phyloP scores from a whole-genome alignment of 139 green algal genomes.

The Chlorella sorokiniana region DNA sequence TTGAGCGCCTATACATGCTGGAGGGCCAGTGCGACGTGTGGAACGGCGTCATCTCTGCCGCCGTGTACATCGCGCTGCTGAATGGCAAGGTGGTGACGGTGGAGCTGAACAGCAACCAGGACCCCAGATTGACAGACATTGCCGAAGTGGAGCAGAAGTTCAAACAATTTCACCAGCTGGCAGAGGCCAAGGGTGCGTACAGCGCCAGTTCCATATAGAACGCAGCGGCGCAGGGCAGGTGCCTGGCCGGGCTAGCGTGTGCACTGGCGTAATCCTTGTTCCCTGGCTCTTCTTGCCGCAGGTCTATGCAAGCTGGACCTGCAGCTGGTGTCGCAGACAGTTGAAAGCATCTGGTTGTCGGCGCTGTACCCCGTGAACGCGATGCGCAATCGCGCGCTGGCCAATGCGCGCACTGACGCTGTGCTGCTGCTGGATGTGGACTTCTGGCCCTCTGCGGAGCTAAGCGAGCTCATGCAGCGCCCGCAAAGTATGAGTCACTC shows the following conservation, averaged over 20 bases:
- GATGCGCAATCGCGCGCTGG: conserved; percentile 54
- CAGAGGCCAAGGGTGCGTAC: conserved; percentile 43
- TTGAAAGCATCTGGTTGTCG: conserved; percentile 51
- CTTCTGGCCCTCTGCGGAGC: conserved; percentile 49
- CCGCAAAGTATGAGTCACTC: conserved; percentile 44
- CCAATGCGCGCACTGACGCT: conserved; percentile 44
- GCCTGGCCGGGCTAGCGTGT: not conserved
- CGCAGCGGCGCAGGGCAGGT: not conserved
- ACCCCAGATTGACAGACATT: conserved; percentile 46
- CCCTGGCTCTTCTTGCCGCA: not conserved
- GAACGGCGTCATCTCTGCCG: conserved; percentile 57
- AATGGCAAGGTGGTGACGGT: conserved; percentile 44
- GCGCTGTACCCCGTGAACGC: conserved; percentile 54
- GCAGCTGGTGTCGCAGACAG: conserved; percentile 45
- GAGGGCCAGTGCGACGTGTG: conserved; percentile 60
- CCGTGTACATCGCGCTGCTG: conserved; percentile 56
- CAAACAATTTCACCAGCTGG: conserved; percentile 48
- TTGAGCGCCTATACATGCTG: conserved; percentile 57
- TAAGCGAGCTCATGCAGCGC: conserved; percentile 43
- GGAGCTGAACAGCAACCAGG: conserved; percentile 52
- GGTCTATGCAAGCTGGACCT: conserved; percentile 55
- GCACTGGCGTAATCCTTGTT: not conserved
- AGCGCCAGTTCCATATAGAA: not conserved
- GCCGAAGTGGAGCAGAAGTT: conserved; percentile 30
- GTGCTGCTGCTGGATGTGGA: conserved; percentile 56